Evolutionary conservation across 2,329 filamentous ascomycete species (phyloP), one percentile per base, ranked within the genome.

Genomic region (Colletotrichum tanaceti): DNA sequence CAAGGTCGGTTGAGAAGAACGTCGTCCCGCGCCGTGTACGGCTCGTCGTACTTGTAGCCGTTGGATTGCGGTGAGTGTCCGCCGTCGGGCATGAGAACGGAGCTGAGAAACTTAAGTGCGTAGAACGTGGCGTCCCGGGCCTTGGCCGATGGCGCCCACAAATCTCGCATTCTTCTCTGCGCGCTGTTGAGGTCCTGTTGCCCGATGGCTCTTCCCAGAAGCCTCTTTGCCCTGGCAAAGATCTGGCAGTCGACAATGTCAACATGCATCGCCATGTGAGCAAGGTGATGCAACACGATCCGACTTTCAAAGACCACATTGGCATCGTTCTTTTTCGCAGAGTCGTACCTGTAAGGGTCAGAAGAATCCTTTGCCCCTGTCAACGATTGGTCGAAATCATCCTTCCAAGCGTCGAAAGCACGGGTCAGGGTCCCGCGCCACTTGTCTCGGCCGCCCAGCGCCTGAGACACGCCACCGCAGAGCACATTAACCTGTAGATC

Each of bases 231-330:
- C 10, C 94, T 90, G 5, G 95, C 96, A 78, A 96, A 98, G 72
- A 98, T 97, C 79, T 98, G 95, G 75, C 94, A 95, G 78, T 98
- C 95, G n/a, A 97, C 93, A 62, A 98, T 93, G 76, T 98, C 95
- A 28, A 97, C 94, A 76, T 98, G 94, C 87, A 97, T 97, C 3
- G 94, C 93, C 93, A 99, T 98, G 78, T 98, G 96, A 0, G 96
- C 96, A 14, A 99, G 84, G 74, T 97, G 93, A 76, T 98, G 94
- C 52, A 98, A 84, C 35, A 97, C 95, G 2, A 92, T 97, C 22
- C 93, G 89, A 71, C 91, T 94, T 77, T 98, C 93, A 73, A 96
- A 95, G 38, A 97, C 90, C 16, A 87, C 81, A 64, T 85, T 87
- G 59, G 83, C 80, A 68, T 89, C 85, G 73, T 90, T 90, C 70